Base-by-base conservation (phyloP, 1,284 basidiomycete species). In the Coniferiporia weirii region DNA sequence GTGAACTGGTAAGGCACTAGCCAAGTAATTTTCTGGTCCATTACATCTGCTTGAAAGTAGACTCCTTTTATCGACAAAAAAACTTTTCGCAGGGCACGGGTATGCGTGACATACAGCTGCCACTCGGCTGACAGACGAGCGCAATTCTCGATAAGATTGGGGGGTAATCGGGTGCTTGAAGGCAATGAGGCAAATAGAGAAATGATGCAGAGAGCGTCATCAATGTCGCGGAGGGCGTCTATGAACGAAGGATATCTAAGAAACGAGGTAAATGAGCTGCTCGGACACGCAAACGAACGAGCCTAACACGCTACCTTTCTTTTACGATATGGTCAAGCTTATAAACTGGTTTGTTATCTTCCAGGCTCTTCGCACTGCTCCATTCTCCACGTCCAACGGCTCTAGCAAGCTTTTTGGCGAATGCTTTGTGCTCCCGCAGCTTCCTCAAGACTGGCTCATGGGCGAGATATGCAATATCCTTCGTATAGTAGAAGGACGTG, bases 11-110 rank as follows among this genome's bases (percentile, higher is more conserved):
- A 99, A 1, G 96, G 95, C 20, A 98, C 93, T 32, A 99, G 84
- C 97, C 97, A 99, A 52, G 95, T 95, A 54, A 98, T 82, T 35
- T 81, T 87, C 74, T 99, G 93, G 65, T 94, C 95, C 77, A 92
- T 85, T 34, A 98, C 83, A 70, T 97, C 93, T 12, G 93, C 95
- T 75, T 99, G 96, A 75, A 97, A 98, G 75, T 99, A 99, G 60
- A 99, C 86, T 50, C 97, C 97, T 75, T 99, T 99, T 75, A 99
- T 98, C 54, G 94, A 96, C 60, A 99, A 80, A 76, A 99, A 99
- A 35, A 91, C 85, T 75, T 98, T 98, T 61, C 91, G 85, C 45
- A 99, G 80, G 8, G 90, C 82, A 66, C 82, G 83, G 0, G 93
- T 87, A 69, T 93, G 91, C 85, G 98, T 95, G 52, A 97, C 82